Evolutionary conservation across 2,329 filamentous ascomycete species (phyloP), one percentile per base, ranked within the genome.

Genomic region (Thermothelomyces thermophilus): DNA sequence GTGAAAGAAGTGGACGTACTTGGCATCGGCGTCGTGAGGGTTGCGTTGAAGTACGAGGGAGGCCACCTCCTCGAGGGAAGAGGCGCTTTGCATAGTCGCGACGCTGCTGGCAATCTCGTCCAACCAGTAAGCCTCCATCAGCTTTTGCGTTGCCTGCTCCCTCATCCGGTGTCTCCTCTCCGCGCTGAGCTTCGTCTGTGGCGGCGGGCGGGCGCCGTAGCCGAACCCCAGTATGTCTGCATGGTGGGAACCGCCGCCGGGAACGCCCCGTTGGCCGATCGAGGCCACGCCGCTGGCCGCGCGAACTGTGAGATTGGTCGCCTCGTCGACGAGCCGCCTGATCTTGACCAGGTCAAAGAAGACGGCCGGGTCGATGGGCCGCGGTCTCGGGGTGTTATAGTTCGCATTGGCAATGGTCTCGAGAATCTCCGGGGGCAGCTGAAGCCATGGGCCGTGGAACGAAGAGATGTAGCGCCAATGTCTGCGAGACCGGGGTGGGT

Each of bases 1-100:
- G 68, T 91, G 87, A 66, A 94, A 94, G 69, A 91, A 93, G 64
- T 93, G 86, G n/a, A 93, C 88, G 63, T 93, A 93, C 66, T 84
- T 86, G 24, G 87, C 88, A 61, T 93, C 86, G 37, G 74, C 68
- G 61, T 90, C 82, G 44, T 74, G 65, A n/a, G 80, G 73, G 53
- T 79, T 83, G 53, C 86, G 75, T 64, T 86, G 81, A 54, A 93
- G 68, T 28, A 94, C 87, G 54, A 85, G 72, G 5, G 77, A 74
- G 2, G 84, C 87, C 2, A 93, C 84, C 51, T 88, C 84, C 59
- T 93, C 86, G 11, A 94, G 70, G 0, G 84, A 81, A 16, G 84
- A 86, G 1, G 86, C 82, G 48, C 83, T 82, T 68, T 91, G 86
- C 87, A 91, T 93, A 0, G 83, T 87, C 30, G 85, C 86, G 37